These are phyloP conservation scores for Ogataea parapolymorpha DNA, from an alignment of 805 yeast species.

Conservation along the genomic window DNA sequence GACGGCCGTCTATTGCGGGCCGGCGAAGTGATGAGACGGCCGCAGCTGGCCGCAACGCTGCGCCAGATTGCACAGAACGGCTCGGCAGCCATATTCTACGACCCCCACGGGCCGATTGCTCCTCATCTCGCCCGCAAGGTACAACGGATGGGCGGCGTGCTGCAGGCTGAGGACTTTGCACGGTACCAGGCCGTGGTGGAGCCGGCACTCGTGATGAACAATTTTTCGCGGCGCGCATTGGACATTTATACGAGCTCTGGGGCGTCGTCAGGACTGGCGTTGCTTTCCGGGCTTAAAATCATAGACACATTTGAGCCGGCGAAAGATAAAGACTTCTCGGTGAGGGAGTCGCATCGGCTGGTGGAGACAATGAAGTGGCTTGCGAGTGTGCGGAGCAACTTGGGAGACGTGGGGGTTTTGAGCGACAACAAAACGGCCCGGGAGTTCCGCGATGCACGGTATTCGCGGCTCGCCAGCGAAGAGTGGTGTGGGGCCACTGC, in stretches of 20 bases:
- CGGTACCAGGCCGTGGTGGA: slow-evolving; percentile 52
- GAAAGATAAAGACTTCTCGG: slow-evolving; percentile 38
- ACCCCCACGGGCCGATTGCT: slow-evolving; percentile 75
- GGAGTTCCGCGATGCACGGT: slow-evolving; percentile 33
- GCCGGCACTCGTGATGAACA: slow-evolving; percentile 40
- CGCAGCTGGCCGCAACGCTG: slow-evolving; percentile 63
- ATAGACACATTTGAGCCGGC: slow-evolving; percentile 40
- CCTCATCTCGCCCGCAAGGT: slow-evolving; percentile 50
- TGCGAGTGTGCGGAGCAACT: slow-evolving; percentile 77
- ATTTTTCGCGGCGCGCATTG: slow-evolving; percentile 26
- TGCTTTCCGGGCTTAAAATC: slow-evolving; percentile 69
- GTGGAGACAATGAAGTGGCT: slow-evolving; percentile 93
- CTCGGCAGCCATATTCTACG: slow-evolving; percentile 73
- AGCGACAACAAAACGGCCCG: slow-evolving; percentile 25
- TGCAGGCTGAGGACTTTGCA: slow-evolving; percentile 62
- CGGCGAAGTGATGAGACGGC: slow-evolving; percentile 65
- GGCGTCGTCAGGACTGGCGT: slow-evolving; percentile 80
- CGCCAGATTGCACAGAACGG: slow-evolving; percentile 73
- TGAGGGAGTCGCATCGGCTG: slow-evolving; percentile 57
- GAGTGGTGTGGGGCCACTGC: slow-evolving; percentile 58
- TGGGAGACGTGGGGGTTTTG: slow-evolving; percentile 59
- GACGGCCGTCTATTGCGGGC: slow-evolving; percentile 33
- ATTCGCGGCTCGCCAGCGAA: slow-evolving; percentile 42
- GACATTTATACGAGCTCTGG: slow-evolving; percentile 60
- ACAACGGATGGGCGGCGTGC: slow-evolving; percentile 61